Conservation (phyloP, 2,329 filamentous ascomycete genomes). For the Didymella segeticola region DNA sequence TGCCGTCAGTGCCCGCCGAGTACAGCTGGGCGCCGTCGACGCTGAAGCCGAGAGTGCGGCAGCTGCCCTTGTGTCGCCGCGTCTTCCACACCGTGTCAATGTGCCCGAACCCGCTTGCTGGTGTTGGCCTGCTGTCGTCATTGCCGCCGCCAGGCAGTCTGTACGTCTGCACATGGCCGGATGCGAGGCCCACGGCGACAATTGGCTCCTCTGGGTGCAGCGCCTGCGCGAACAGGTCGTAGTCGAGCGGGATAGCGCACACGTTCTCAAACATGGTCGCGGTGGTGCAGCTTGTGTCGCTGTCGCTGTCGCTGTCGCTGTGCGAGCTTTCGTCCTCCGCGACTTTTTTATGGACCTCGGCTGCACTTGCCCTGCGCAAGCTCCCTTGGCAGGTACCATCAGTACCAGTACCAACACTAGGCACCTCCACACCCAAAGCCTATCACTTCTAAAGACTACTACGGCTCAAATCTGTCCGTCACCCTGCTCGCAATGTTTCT, state of each 20-base stretch:
- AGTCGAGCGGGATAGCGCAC: slow-evolving; percentile 83
- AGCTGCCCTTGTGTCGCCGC: slow-evolving; percentile 91
- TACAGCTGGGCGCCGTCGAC: slow-evolving; percentile 75
- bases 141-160: slow-evolving; percentile 68
- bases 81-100: slow-evolving; percentile 89
- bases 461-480: too few species aligned
- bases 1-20: slow-evolving; percentile 66
- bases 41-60: slow-evolving; percentile 79
- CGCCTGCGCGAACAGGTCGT: slow-evolving; percentile 88
- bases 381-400: slow-evolving; percentile 23
- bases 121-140: slow-evolving; percentile 57
- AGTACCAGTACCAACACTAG: too few species aligned
- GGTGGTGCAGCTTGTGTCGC: slow-evolving; percentile 7
- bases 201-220: slow-evolving; percentile 85
- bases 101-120: slow-evolving; percentile 70
- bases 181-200: slow-evolving; percentile 83
- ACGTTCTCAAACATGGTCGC: slow-evolving; percentile 83
- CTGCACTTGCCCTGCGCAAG: neutral
- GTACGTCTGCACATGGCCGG: slow-evolving; percentile 85
- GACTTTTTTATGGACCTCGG: slow-evolving; percentile 36
- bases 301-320: neutral
- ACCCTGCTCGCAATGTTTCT: neutral
- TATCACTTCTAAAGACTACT: too few species aligned
- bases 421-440: too few species aligned
- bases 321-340: neutral